Conservation (phyloP, 139 green algal genomes). For the Volvox reticuliferus region DNA sequence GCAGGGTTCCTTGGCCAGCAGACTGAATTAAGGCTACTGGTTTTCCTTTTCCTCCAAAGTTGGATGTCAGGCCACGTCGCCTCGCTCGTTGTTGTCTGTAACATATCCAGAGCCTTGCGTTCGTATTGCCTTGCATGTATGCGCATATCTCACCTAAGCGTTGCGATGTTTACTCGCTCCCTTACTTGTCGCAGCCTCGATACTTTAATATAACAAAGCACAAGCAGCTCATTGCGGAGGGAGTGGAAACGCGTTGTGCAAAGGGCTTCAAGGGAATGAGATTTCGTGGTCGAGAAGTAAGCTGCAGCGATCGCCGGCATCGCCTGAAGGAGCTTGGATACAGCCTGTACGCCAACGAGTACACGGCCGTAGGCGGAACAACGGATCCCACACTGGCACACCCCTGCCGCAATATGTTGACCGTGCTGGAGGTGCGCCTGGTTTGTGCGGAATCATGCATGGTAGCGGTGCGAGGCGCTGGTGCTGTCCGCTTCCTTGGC, state of each 20-base stretch:
- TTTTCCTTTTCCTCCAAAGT: no score
- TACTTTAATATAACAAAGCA: not conserved
- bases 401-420: slow-evolving; percentile 38
- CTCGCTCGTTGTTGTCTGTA: no score
- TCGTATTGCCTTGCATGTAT: not conserved
- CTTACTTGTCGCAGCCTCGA: not conserved
- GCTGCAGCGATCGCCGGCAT: not conserved
- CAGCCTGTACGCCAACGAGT: slow-evolving; percentile 48
- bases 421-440: slow-evolving; percentile 20
- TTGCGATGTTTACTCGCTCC: not conserved
- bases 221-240: not conserved
- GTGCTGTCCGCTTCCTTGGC: not conserved
- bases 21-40: no score
- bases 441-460: not conserved
- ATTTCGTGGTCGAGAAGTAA: not conserved
- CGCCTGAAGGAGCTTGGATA: not conserved
- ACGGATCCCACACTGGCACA: not conserved
- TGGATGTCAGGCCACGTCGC: no score
- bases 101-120: not conserved
- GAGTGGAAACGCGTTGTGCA: not conserved
- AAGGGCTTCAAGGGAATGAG: not conserved
- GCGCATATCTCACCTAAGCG: not conserved
- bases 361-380: slow-evolving; percentile 14
- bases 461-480: not conserved
- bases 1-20: no score